These are phyloP conservation scores for Penicillium simplicissimum DNA, from an alignment of 495 filamentous ascomycete species.

Conservation along the genomic window DNA sequence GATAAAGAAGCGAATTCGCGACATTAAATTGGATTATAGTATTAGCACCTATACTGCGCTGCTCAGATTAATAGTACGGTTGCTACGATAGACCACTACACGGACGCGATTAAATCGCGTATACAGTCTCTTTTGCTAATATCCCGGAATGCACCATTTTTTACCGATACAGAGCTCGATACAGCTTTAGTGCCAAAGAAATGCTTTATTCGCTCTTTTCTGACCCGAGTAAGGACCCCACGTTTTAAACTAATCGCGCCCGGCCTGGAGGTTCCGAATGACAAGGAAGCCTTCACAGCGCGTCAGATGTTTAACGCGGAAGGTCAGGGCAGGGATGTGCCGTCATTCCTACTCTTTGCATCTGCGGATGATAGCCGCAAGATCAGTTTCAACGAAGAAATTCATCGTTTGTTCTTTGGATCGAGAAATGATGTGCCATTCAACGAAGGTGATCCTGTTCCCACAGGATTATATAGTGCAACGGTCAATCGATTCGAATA, in stretches of 20 bases:
- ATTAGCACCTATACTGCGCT: conserved; percentile 20
- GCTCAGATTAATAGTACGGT: conserved; percentile 22
- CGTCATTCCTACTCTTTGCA: too few relatives aligned
- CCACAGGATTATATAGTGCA: too few relatives aligned
- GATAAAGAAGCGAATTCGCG: background rate
- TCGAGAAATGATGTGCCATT: too few relatives aligned
- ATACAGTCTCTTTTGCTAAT: conserved; percentile 17
- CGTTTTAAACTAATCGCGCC: conserved; percentile 35
- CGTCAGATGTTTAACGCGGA: too few relatives aligned
- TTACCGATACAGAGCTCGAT: conserved; percentile 29
- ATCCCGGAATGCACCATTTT: conserved; percentile 8
- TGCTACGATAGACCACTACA: conserved; percentile 19
- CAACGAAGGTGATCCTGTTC: too few relatives aligned
- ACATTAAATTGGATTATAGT: conserved; percentile 17
- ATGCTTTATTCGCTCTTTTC: conserved; percentile 34
- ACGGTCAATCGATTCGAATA: too few relatives aligned
- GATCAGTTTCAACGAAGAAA: too few relatives aligned
- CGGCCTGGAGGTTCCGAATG: too few relatives aligned
- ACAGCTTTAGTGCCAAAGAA: conserved; percentile 29
- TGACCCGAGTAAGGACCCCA: conserved; percentile 32
- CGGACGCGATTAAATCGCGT: conserved; percentile 18
- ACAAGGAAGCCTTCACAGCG: too few relatives aligned
- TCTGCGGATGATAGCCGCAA: too few relatives aligned
- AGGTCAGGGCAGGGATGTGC: too few relatives aligned
- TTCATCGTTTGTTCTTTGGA: too few relatives aligned